phyloP scores from a whole-genome alignment of 495 filamentous ascomycete species.

The Mycothermus thermophilus region DNA sequence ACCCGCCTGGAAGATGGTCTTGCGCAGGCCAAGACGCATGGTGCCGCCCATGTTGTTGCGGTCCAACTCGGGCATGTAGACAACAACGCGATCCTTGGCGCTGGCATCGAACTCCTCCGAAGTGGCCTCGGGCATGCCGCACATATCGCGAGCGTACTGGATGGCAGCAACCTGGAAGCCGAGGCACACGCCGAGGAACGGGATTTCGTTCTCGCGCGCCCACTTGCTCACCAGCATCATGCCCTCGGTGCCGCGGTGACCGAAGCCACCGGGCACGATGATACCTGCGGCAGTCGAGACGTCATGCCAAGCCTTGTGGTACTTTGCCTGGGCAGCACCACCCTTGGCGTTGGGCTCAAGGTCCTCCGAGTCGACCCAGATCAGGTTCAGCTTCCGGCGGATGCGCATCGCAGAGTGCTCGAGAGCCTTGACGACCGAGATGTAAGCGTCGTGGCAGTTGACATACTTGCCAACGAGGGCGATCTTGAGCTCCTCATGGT shows the following conservation, averaged over 20 bases:
- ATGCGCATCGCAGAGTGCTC: conserved; percentile 89
- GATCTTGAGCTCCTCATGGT: conserved; percentile 56
- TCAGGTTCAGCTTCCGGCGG: conserved; percentile 60
- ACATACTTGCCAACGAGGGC: conserved; percentile 89
- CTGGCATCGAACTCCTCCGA: conserved; percentile 51
- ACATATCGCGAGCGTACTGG: conserved; percentile 67
- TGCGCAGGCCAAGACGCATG: conserved; percentile 75
- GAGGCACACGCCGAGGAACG: conserved; percentile 85
- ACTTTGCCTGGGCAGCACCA: conserved; percentile 48
- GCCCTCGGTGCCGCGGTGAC: conserved; percentile 63
- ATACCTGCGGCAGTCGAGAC: conserved; percentile 27
- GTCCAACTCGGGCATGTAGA: conserved; percentile 80
- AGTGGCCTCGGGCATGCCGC: conserved; percentile 43
- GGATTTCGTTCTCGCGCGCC: conserved; percentile 66
- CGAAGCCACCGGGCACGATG: conserved; percentile 73
- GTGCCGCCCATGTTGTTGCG: conserved; percentile 64
- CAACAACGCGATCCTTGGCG: conserved; percentile 48
- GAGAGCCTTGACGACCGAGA: conserved; percentile 67
- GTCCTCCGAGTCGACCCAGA: conserved; percentile 73
- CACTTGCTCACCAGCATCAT: conserved; percentile 77
- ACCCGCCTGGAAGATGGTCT: conserved; percentile 59
- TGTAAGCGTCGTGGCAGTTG: conserved; percentile 62
- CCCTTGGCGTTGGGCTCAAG: conserved; percentile 50
- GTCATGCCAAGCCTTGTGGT: conserved; percentile 78
- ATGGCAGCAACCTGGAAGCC: conserved; percentile 93